Percentiles rank a stretch among this genome's conserved stretches.
phyloP scores from a whole-genome alignment of 1,284 basidiomycete genomes.

The Termitomyces sp. region DNA sequence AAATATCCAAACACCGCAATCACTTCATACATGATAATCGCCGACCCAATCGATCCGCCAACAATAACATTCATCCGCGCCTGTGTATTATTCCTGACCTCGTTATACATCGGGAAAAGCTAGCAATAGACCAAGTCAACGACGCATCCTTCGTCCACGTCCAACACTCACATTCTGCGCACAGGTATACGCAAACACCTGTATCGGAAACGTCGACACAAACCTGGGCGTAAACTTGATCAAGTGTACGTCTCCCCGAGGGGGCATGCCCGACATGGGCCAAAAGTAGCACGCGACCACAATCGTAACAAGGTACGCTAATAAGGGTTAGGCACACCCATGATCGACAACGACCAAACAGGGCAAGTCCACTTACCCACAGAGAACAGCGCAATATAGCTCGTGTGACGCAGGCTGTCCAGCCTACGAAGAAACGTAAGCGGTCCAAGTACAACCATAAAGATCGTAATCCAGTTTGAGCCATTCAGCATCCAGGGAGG shows the following conservation, averaged over 20 bases:
- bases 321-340: not conserved
- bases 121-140: conserved; percentile 24
- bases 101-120: conserved; percentile 94
- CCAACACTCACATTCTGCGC: conserved; percentile 72
- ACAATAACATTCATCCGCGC: conserved; percentile 85
- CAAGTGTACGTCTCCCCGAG: conserved; percentile 61
- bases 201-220: conserved; percentile 87
- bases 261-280: conserved; percentile 56
- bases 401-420: conserved; percentile 79
- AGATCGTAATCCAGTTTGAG: conserved; percentile 77
- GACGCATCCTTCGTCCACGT: not conserved
- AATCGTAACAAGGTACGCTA: conserved; percentile 69
- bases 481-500: conserved; percentile 75
- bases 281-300: conserved; percentile 72
- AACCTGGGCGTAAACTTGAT: conserved; percentile 75
- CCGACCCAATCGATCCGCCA: conserved; percentile 78
- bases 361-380: conserved; percentile 51
- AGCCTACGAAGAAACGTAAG: conserved; percentile 84
- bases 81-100: conserved; percentile 81
- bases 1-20: conserved; percentile 89
- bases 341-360: not conserved
- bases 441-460: conserved; percentile 83
- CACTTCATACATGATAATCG: conserved; percentile 76
- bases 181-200: conserved; percentile 93
- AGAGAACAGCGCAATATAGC: conserved; percentile 83